Percentiles rank a stretch among this genome's conserved stretches.
These are phyloP conservation scores for Coemansia sp. DNA, from an alignment of 192 early-diverging fungal species.

Conservation along the genomic window DNA sequence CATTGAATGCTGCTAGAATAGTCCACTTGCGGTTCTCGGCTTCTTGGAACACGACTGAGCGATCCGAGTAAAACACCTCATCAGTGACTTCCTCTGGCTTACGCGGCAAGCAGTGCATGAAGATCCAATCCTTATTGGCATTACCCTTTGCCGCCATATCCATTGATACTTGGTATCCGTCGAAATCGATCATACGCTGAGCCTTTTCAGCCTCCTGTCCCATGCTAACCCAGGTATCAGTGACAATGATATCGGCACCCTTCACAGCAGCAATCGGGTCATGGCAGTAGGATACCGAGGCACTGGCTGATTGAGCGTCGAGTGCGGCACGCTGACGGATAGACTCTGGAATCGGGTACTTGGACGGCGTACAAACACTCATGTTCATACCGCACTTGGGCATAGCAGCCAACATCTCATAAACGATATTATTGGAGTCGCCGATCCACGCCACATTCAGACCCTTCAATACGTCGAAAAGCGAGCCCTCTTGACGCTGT, in stretches of 20 bases:
- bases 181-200: slow-evolving; percentile 78
- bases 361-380: slow-evolving; percentile 81
- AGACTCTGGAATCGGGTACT: slow-evolving; percentile 74
- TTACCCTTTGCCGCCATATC: slow-evolving; percentile 77
- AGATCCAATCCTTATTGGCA: slow-evolving; percentile 89
- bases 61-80: slow-evolving; percentile 89
- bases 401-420: slow-evolving; percentile 86
- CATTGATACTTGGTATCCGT: slow-evolving; percentile 86
- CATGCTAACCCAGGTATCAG: slow-evolving; percentile 99
- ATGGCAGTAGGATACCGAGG: slow-evolving; percentile 59
- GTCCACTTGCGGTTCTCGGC: slow-evolving; percentile 99
- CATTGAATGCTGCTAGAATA: slow-evolving; percentile 82
- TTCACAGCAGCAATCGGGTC: slow-evolving; percentile 80
- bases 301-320: slow-evolving; percentile 62
- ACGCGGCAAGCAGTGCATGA: slow-evolving; percentile 98
- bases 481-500: slow-evolving; percentile 16
- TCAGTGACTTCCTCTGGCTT: slow-evolving; percentile 98
- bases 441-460: slow-evolving; percentile 97
- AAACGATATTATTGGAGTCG: slow-evolving; percentile 97
- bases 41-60: slow-evolving; percentile 94
- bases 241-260: slow-evolving; percentile 88
- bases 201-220: slow-evolving; percentile 94
- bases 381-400: slow-evolving; percentile 87
- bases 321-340: slow-evolving; percentile 69
- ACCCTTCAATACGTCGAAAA: slow-evolving; percentile 59